These are phyloP conservation scores for Irpex lacteus DNA, from an alignment of 1,284 basidiomycete genomes.

Conservation along the genomic window DNA sequence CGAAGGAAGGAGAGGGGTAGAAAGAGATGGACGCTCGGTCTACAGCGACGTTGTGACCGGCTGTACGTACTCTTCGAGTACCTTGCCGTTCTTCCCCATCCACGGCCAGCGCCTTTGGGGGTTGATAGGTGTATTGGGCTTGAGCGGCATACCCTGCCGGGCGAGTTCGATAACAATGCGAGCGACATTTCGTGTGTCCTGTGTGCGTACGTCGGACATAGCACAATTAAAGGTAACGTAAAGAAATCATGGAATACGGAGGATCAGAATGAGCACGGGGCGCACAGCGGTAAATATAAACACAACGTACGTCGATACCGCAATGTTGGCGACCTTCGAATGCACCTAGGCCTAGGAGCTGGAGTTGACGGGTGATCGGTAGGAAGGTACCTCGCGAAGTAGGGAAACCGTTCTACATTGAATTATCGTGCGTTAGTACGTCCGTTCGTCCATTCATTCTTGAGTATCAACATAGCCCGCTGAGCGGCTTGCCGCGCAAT, in stretches of 20 bases:
- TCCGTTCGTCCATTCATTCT: not conserved
- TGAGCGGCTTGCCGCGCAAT: too few species aligned
- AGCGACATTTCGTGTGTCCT: conserved; percentile 87
- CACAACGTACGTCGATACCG: conserved; percentile 78
- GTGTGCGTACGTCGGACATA: conserved; percentile 2
- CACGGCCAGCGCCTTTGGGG: conserved; percentile 72
- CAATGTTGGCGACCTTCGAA: conserved; percentile 85
- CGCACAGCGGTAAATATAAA: conserved; percentile 2
- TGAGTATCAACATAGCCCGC: conserved; percentile 6
- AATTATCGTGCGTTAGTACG: not conserved
- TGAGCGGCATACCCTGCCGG: conserved; percentile 59
- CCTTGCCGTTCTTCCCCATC: conserved; percentile 74
- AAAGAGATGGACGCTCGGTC: not conserved
- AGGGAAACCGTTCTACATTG: conserved; percentile 20
- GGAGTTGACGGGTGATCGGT: conserved; percentile 64
- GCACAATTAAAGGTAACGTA: conserved; percentile 5
- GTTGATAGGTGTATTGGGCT: conserved; percentile 71
- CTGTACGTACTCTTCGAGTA: conserved; percentile 49
- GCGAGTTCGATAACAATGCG: conserved; percentile 77
- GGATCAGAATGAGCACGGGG: not conserved
- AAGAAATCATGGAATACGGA: not conserved
- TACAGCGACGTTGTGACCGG: conserved; percentile 11
- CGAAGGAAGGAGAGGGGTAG: not conserved
- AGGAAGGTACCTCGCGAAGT: conserved; percentile 36
- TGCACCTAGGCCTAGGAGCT: conserved; percentile 50